A percentile compares a stretch with the other conserved stretches of the same genome.
phyloP scores from a whole-genome alignment of 768 basidiomycete genomes.

The Podaxis sp. region DNA sequence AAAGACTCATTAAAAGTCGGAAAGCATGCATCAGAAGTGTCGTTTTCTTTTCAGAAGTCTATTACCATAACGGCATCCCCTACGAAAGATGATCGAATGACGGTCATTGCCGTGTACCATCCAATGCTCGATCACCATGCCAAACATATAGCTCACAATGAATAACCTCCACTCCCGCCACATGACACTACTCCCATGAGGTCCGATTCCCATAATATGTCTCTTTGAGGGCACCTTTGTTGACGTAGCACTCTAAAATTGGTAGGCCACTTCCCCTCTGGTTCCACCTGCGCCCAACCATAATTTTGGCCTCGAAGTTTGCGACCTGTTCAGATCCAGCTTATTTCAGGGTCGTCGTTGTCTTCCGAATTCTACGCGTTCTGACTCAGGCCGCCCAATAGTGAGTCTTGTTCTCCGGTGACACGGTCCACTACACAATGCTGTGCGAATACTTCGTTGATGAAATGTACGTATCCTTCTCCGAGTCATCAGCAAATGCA shows the following conservation, averaged over 20 bases:
- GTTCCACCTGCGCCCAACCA: neutral
- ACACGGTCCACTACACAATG: neutral
- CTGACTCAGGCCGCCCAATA: neutral
- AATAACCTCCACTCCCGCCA: neutral
- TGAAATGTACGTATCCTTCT: neutral
- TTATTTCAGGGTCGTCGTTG: neutral
- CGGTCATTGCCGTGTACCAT: neutral
- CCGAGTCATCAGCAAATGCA: neutral
- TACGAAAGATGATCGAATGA: neutral
- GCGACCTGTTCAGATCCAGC: neutral
- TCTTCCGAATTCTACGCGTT: neutral
- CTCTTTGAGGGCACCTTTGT: slow-evolving; percentile 1
- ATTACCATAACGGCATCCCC: neutral
- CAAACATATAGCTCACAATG: neutral
- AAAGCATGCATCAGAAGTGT: neutral
- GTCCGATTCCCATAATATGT: slow-evolving; percentile 7
- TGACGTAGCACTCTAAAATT: neutral
- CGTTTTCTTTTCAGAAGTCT: neutral
- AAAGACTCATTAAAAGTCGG: neutral
- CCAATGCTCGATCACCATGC: slow-evolving; percentile 4
- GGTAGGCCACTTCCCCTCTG: neutral
- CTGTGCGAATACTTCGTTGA: neutral
- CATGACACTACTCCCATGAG: slow-evolving; percentile 4
- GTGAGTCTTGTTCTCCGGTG: neutral
- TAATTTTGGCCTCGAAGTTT: neutral